A percentile compares a stretch with the other conserved stretches of the same genome.
phyloP scores from a whole-genome alignment of 2,329 filamentous ascomycete species.

The Elsinoe fawcettii region DNA sequence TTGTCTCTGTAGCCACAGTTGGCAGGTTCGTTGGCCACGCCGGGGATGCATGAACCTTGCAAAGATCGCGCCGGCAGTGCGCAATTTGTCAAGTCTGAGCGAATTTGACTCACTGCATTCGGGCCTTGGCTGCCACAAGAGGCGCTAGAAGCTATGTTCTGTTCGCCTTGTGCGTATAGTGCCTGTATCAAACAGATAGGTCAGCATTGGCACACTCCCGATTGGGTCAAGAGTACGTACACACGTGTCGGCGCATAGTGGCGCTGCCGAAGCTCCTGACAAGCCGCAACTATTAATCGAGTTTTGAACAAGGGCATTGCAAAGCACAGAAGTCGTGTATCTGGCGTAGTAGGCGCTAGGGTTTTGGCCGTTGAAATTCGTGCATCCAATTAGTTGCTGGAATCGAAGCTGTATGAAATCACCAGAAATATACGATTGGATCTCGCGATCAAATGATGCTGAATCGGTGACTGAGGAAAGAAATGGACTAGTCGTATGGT shows the following conservation, averaged over 20 bases:
- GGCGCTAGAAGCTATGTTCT: constrained; percentile 68
- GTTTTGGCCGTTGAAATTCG: constrained; percentile 66
- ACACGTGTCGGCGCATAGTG: constrained; percentile 85
- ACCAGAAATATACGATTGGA: constrained; percentile 65
- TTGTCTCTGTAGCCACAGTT: constrained; percentile 80
- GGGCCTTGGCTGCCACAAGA: constrained; percentile 57
- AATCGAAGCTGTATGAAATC: constrained; percentile 74
- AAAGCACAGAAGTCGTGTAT: constrained; percentile 85
- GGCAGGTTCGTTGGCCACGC: constrained; percentile 67
- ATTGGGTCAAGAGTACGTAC: constrained; percentile 42
- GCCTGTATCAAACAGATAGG: constrained; percentile 44
- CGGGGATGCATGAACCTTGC: constrained; percentile 65
- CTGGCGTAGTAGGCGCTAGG: constrained; percentile 80
- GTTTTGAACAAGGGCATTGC: constrained; percentile 89
- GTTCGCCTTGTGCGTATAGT: constrained; percentile 79
- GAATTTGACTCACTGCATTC: constrained; percentile 63
- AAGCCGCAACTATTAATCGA: constrained; percentile 65
- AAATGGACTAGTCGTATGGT: constrained; percentile 58
- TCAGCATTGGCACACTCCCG: constrained; percentile 17
- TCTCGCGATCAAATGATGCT: constrained; percentile 66
- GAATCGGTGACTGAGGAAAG: constrained; percentile 70
- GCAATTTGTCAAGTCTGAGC: constrained; percentile 88
- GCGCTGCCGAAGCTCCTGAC: constrained; percentile 55
- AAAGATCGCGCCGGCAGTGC: constrained; percentile 74
- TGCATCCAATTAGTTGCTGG: constrained; percentile 70